Base-by-base conservation (phyloP, 2,329 filamentous ascomycete genomes). In the Talaromyces islandicus region DNA sequence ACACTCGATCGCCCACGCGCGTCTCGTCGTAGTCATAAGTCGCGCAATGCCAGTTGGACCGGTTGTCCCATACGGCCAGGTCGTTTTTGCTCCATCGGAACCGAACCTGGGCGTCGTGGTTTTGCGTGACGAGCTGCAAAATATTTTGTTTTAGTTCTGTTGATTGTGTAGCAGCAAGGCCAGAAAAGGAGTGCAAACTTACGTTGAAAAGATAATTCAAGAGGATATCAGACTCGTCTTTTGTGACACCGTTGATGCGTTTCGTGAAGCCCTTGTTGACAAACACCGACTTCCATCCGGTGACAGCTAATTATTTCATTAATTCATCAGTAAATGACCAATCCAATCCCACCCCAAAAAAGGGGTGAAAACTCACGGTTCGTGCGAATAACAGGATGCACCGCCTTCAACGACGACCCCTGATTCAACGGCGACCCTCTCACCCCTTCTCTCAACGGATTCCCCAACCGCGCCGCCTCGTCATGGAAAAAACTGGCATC, bases 281-380 rank as follows among this genome's bases (percentile, higher is more conserved):
- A 60, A 76, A 85, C 12, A 85, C 73, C 59, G 77, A 81, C 72
- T 85, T 86, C 84, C 85, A 87, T 0, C 84, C 84, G 0, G 84
- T 87, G 0, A 87, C 84, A 0, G 85, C 55, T 57, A n/a, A 27
- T 43, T 4, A 4, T 7, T 1, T 9, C 17, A 41, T 38, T 7
- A n/a, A 4, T 17, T 41, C n/a, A 19, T 41, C 38, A 41, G 14
- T n/a, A 41, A 7, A 7, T n/a, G 4, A 17, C 38, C 12, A 7
- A 41, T 41, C 2, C 12, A 6, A 17, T n/a, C n/a, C n/a, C n/a
- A n/a, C n/a, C n/a, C n/a, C n/a, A n/a, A n/a, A n/a, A n/a, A n/a
- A n/a, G n/a, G n/a, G n/a, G n/a, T n/a, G 38, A 41, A 19, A 19
- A 30, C 55, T 57, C 38, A 57, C 55, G 85, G 64, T 88, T 86